These are phyloP conservation scores for Rosa rugosa DNA, from an alignment of 306 rosid genomes.

Conservation along the genomic window DNA sequence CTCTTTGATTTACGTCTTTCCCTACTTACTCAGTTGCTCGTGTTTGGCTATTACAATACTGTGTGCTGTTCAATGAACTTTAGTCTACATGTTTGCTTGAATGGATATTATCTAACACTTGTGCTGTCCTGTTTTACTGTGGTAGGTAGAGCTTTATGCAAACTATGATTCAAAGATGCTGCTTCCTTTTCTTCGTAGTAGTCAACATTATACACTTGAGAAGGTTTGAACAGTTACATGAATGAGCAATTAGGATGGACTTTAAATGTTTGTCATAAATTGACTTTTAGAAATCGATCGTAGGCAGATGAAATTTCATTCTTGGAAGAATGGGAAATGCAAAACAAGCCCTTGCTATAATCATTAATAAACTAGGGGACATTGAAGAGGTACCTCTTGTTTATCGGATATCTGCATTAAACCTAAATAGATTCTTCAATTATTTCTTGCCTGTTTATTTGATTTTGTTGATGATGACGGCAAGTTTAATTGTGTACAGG, in stretches of 20 bases:
- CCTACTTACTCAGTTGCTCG: background rate
- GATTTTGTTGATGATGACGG: conserved; percentile 8
- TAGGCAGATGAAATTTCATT: conserved; percentile 91
- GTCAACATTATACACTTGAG: conserved; percentile 95
- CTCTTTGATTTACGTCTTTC: background rate
- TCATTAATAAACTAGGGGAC: conserved; percentile 83
- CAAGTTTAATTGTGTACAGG: conserved; percentile 46
- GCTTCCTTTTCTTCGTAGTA: conserved; percentile 88
- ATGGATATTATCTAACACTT: conserved; percentile 17
- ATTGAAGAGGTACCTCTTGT: conserved; percentile 73
- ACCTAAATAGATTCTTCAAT: background rate
- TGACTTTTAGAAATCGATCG: conserved; percentile 31
- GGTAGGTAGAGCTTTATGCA: conserved; percentile 93
- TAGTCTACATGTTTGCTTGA: background rate
- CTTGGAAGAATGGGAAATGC: conserved; percentile 97
- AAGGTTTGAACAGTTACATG: conserved; percentile 56
- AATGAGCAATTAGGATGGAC: conserved; percentile 21
- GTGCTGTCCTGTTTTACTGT: conserved; percentile 24
- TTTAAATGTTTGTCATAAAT: conserved; percentile 18
- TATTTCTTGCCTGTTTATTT: conserved; percentile 21
- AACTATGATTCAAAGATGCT: conserved; percentile 94
- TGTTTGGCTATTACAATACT: background rate
- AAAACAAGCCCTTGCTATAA: conserved; percentile 77
- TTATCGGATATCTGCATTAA: background rate
- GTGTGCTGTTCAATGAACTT: background rate